Evolutionary conservation across 2,329 filamentous ascomycete genomes (phyloP).

Genomic region (Verticillium albo-atrum): DNA sequence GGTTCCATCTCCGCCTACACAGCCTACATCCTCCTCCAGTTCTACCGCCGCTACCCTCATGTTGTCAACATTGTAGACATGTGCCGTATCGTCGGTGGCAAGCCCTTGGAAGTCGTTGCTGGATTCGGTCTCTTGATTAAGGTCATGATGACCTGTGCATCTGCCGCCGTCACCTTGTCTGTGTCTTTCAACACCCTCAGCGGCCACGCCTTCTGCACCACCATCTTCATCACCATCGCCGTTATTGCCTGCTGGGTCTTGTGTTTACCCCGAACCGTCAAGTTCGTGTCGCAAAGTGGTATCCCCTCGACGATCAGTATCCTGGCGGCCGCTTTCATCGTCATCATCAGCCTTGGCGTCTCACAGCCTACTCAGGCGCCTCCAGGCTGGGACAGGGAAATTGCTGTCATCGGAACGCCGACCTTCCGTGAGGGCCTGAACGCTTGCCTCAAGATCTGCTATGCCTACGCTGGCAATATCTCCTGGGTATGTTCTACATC

Average conservation of each 20-base stretch:
- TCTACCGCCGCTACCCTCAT: slow-evolving; percentile 64
- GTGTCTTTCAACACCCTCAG: slow-evolving; percentile 68
- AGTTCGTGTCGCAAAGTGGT: slow-evolving; percentile 23
- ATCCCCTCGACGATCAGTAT: slow-evolving; percentile 27
- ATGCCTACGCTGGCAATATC: slow-evolving; percentile 32
- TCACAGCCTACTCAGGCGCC: slow-evolving; percentile 22
- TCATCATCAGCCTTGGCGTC: slow-evolving; percentile 29
- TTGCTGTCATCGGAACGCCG: slow-evolving; percentile 12
- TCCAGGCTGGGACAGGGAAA: slow-evolving; percentile 19
- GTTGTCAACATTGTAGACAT: slow-evolving; percentile 69
- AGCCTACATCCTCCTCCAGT: slow-evolving; percentile 52
- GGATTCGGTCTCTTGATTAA: slow-evolving; percentile 65
- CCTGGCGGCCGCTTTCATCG: slow-evolving; percentile 27
- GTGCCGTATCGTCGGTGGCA: slow-evolving; percentile 46
- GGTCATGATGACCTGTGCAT: slow-evolving; percentile 66
- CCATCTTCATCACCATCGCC: slow-evolving; percentile 59
- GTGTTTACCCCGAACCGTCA: slow-evolving; percentile 65
- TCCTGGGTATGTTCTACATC: slow-evolving; percentile 58
- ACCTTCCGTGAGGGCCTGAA: slow-evolving; percentile 25
- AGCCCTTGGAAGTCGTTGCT: slow-evolving; percentile 17
- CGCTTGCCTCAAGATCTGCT: slow-evolving; percentile 28
- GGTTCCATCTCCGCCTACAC: slow-evolving; percentile 61
- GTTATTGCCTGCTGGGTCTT: slow-evolving; percentile 58
- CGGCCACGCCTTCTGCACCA: slow-evolving; percentile 57
- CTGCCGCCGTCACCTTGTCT: slow-evolving; percentile 62